These are phyloP conservation scores for Euphorbia peplus DNA, from an alignment of 345 rosid genomes.

Conservation along the genomic window DNA sequence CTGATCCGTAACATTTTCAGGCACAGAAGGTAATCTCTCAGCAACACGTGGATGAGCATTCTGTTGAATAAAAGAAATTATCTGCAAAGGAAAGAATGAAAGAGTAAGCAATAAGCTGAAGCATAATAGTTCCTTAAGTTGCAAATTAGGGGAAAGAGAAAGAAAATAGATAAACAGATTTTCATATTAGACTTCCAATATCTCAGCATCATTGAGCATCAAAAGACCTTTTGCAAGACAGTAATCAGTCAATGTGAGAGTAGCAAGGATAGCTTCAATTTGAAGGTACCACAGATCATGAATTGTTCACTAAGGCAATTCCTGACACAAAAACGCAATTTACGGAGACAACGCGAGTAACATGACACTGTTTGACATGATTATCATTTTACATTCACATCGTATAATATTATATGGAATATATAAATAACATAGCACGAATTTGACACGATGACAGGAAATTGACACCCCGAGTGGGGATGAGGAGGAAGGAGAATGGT, in stretches of 20 bases:
- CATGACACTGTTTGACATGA: no score
- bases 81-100: constrained; percentile 40
- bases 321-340: no score
- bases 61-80: constrained; percentile 80
- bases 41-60: constrained; percentile 92
- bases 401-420: no score
- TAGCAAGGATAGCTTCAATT: background rate
- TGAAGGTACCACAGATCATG: background rate
- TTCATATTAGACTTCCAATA: background rate
- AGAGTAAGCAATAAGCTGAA: constrained; percentile 9
- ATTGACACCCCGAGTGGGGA: no score
- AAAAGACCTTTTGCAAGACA: background rate
- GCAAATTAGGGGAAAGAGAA: background rate
- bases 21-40: constrained; percentile 70
- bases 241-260: background rate
- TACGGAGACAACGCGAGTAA: no score
- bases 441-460: no score
- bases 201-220: background rate
- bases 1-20: constrained; percentile 96
- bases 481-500: no score
- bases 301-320: no score
- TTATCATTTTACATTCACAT: no score
- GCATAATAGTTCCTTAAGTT: constrained; percentile 6
- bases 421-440: no score
- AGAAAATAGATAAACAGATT: background rate